These are phyloP conservation scores for Psilocybe azurescens DNA, from an alignment of 768 basidiomycete genomes.

Conservation along the genomic window DNA sequence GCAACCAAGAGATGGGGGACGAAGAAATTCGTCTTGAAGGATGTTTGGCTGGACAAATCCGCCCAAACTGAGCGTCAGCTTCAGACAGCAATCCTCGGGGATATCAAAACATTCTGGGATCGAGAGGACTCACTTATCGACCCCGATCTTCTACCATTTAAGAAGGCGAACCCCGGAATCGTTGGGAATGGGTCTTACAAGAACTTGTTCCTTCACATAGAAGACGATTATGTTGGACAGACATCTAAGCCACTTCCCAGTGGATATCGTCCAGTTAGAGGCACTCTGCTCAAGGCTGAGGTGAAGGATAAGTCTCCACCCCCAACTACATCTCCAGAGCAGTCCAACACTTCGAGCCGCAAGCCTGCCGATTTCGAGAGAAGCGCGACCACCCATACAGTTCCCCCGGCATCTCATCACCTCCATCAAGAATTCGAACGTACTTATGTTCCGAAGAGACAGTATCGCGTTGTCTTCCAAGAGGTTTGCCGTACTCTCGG, in stretches of 20 bases:
- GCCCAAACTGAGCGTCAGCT: neutral
- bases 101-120: neutral
- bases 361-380: neutral
- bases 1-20: neutral
- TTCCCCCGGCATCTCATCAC: neutral
- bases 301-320: neutral
- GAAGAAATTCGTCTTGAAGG: neutral
- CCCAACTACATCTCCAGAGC: neutral
- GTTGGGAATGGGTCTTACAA: neutral
- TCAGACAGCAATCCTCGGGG: neutral
- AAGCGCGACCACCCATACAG: too few species aligned
- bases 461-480: constrained; percentile 16
- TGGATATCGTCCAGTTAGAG: neutral
- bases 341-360: neutral
- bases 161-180: neutral
- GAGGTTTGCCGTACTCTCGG: constrained; percentile 9
- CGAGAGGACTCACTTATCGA: neutral
- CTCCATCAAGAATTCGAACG: neutral
- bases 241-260: neutral
- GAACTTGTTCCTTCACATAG: neutral
- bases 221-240: neutral
- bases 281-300: neutral
- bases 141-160: neutral
- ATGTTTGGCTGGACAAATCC: neutral
- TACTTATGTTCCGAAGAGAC: constrained; percentile 1